Evolutionary conservation across 345 rosid species (phyloP).

Genomic region (Firmiana major): DNA sequence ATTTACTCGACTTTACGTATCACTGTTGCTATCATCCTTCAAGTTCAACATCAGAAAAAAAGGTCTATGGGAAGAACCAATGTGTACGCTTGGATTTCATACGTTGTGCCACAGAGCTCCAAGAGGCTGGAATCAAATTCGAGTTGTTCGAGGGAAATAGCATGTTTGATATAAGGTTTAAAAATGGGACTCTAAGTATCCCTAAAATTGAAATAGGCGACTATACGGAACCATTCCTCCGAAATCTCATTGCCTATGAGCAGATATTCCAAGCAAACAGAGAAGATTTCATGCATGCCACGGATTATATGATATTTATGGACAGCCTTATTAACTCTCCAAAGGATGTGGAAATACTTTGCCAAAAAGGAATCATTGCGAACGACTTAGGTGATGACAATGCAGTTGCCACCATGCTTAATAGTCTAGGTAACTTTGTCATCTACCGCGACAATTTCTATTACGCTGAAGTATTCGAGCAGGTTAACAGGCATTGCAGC

Average conservation of each 20-base stretch:
- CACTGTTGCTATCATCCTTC: too few species aligned
- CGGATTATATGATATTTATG: background rate
- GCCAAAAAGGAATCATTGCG: background rate
- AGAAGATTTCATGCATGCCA: background rate
- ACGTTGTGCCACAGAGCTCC: conserved; percentile 21
- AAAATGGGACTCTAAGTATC: conserved; percentile 5
- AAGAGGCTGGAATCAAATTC: conserved; percentile 27
- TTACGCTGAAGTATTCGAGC: background rate
- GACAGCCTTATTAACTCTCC: background rate
- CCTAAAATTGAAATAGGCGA: conserved; percentile 1
- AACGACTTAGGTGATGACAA: background rate
- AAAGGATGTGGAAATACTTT: background rate
- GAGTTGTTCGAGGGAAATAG: background rate
- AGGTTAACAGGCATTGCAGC: background rate
- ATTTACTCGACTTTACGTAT: too few species aligned
- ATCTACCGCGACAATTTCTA: background rate
- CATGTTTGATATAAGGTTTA: conserved; percentile 20
- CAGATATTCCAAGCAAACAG: background rate
- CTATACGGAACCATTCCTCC: conserved; percentile 9
- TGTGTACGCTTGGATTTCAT: too few species aligned
- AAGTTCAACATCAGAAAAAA: too few species aligned
- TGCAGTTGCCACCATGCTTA: background rate
- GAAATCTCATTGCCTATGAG: conserved; percentile 16
- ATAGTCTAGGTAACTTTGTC: background rate
- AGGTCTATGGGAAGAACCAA: too few species aligned